Conservation (phyloP, 139 green algal species). For the Limnomonas spitsbergensis region DNA sequence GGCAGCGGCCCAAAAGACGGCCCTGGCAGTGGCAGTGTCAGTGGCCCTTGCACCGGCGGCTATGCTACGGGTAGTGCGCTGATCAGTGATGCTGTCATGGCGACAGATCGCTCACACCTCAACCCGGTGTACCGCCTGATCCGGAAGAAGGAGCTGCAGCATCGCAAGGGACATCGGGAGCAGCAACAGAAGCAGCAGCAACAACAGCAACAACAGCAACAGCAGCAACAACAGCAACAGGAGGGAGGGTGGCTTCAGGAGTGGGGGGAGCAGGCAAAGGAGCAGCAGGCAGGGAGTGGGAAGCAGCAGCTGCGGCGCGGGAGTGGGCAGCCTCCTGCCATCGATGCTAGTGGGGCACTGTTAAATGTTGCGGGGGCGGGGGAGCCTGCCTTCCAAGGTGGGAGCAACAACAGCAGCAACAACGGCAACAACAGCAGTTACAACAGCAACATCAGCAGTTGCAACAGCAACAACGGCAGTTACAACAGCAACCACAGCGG, state of each 20-base stretch:
- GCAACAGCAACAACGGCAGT: not conserved
- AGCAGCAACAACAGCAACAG: not conserved
- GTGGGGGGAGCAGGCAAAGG: not conserved
- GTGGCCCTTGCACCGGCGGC: no score
- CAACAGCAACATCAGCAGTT: not conserved
- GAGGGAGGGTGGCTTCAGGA: not conserved
- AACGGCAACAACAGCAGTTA: not conserved
- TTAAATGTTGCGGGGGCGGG: no score
- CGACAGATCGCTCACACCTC: not conserved
- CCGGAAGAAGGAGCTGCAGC: conserved; percentile 17
- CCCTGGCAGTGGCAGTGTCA: no score
- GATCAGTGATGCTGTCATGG: not conserved
- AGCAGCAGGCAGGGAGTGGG: not conserved
- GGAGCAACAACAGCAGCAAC: not conserved
- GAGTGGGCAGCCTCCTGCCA: no score
- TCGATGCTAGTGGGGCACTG: no score
- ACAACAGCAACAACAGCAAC: not conserved
- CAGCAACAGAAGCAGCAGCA: not conserved
- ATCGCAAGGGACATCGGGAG: not conserved
- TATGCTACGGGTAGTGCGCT: no score
- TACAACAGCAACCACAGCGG: not conserved
- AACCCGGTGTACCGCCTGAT: conserved; percentile 22
- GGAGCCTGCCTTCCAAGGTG: no score
- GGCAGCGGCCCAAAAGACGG: no score
- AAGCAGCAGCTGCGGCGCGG: not conserved